phyloP scores from a whole-genome alignment of 495 filamentous ascomycete species.

The Baudoinia panamericana region DNA sequence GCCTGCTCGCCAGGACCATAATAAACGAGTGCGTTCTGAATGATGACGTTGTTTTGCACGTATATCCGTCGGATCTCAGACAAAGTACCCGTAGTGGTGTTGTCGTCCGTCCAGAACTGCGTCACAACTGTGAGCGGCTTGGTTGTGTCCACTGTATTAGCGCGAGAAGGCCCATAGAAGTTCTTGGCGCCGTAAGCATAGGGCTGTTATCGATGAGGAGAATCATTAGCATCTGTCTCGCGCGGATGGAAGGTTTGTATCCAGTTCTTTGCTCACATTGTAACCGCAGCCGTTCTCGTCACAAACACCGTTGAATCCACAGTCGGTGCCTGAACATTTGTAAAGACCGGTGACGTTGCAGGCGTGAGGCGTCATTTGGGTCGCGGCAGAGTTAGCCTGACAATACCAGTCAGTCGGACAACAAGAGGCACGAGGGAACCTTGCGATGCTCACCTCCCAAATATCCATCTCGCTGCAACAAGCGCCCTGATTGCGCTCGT shows the following conservation, averaged over 20 bases:
- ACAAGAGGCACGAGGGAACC: neutral
- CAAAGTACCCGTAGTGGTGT: slow-evolving; percentile 41
- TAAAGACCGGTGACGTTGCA: slow-evolving; percentile 44
- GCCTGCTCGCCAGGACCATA: slow-evolving; percentile 12
- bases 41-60: slow-evolving; percentile 53
- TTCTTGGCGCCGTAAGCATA: neutral
- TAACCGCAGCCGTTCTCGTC: slow-evolving; percentile 71
- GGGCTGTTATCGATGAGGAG: slow-evolving; percentile 3
- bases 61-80: slow-evolving; percentile 58
- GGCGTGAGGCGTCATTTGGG: slow-evolving; percentile 48
- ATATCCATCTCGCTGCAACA: slow-evolving; percentile 67
- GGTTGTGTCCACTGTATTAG: slow-evolving; percentile 45
- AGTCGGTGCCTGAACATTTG: slow-evolving; percentile 44
- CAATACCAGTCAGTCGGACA: slow-evolving; percentile 31
- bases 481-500: slow-evolving; percentile 56
- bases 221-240: slow-evolving; percentile 9
- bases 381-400: slow-evolving; percentile 54
- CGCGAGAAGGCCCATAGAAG: slow-evolving; percentile 3
- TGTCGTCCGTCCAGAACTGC: slow-evolving; percentile 50
- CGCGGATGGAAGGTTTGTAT: slow-evolving; percentile 43
- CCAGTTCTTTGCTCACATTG: slow-evolving; percentile 59
- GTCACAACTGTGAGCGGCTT: slow-evolving; percentile 55
- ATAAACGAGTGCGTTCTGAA: slow-evolving; percentile 29
- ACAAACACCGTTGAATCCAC: slow-evolving; percentile 46
- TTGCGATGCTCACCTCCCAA: slow-evolving; percentile 6